Conservation (phyloP, 2,329 filamentous ascomycete species). For the Xylaria multiplex region DNA sequence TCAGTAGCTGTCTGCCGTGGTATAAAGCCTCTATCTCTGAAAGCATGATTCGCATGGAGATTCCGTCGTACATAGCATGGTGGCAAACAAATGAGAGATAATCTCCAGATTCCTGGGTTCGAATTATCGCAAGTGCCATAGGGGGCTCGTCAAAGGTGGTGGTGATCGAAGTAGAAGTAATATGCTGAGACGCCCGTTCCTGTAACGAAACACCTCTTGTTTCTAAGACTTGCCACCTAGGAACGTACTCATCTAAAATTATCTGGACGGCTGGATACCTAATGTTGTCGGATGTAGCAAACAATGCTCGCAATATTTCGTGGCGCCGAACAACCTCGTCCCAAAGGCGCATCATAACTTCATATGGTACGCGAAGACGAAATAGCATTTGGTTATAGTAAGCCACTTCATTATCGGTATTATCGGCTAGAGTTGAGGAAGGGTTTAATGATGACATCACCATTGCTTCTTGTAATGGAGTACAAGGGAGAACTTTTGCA, state of each 20-base stretch:
- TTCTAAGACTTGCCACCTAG: slow-evolving; percentile 54
- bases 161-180: slow-evolving; percentile 50
- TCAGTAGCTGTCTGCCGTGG: slow-evolving; percentile 56
- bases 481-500: slow-evolving; percentile 77
- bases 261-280: slow-evolving; percentile 77
- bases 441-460: slow-evolving; percentile 63
- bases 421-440: slow-evolving; percentile 9
- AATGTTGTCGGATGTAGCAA: slow-evolving; percentile 70
- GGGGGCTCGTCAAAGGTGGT: slow-evolving; percentile 59
- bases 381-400: slow-evolving; percentile 82
- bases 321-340: slow-evolving; percentile 70
- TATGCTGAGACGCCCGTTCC: slow-evolving; percentile 50
- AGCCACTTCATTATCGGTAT: slow-evolving; percentile 52
- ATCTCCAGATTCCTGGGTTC: slow-evolving; percentile 39
- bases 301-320: slow-evolving; percentile 80
- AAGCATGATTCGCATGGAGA: slow-evolving; percentile 76
- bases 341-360: slow-evolving; percentile 70
- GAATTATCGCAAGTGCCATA: slow-evolving; percentile 57
- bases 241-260: slow-evolving; percentile 62
- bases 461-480: slow-evolving; percentile 90
- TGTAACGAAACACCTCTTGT: slow-evolving; percentile 32
- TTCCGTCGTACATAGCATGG: slow-evolving; percentile 88
- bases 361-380: slow-evolving; percentile 61
- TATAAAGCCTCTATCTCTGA: slow-evolving; percentile 74
- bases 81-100: slow-evolving; percentile 69